Evolutionary conservation across 139 green algal species (phyloP).

Genomic region (Tetraselmis striata): DNA sequence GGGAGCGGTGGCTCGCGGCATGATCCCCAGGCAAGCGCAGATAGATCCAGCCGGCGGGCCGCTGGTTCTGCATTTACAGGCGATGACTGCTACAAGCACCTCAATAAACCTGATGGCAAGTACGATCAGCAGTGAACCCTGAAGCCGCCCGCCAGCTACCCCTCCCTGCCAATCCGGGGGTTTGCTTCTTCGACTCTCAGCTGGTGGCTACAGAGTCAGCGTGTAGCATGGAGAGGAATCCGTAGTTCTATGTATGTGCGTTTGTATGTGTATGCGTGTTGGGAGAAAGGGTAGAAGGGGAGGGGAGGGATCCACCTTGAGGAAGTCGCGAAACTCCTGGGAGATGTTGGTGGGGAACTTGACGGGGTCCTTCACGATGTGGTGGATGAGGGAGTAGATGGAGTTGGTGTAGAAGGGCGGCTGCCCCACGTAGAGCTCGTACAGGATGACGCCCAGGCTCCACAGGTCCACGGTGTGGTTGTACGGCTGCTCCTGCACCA

Average conservation of each 20-base stretch:
- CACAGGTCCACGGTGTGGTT: conserved; percentile 93
- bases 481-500: conserved; percentile 97
- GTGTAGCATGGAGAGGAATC: too few relatives aligned
- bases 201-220: too few relatives aligned
- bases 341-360: conserved; percentile 84
- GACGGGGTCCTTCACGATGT: conserved; percentile 90
- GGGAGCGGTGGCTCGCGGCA: too few relatives aligned
- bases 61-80: too few relatives aligned
- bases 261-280: not conserved
- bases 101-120: too few relatives aligned
- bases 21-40: too few relatives aligned
- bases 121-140: too few relatives aligned
- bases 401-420: conserved; percentile 98
- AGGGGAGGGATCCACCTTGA: conserved; percentile 47
- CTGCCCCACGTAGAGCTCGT: conserved; percentile 93
- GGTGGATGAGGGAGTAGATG: conserved; percentile 91
- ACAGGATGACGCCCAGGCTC: conserved; percentile 97
- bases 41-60: too few relatives aligned
- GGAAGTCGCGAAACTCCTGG: conserved; percentile 82
- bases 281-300: not conserved
- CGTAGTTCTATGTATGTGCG: not conserved
- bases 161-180: too few relatives aligned
- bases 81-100: too few relatives aligned
- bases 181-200: too few relatives aligned
- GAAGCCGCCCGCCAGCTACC: too few relatives aligned